phyloP scores from a whole-genome alignment of 1,284 basidiomycete genomes.

The Cystobasidium slooffiae region DNA sequence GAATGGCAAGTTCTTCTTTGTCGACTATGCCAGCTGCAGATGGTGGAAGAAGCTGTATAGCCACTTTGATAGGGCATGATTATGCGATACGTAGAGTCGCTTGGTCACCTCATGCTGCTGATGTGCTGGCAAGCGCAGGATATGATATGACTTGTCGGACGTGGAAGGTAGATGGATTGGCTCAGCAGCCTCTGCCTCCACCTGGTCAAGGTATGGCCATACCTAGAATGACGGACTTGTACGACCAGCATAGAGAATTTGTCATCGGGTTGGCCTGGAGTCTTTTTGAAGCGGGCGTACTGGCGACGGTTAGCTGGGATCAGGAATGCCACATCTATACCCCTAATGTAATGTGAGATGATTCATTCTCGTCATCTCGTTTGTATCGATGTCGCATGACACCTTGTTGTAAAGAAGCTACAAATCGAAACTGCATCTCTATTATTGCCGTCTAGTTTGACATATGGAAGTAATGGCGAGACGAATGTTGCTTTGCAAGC shows the following conservation, averaged over 20 bases:
- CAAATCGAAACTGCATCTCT: constrained; percentile 15
- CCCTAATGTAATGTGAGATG: constrained; percentile 27
- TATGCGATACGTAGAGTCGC: constrained; percentile 62
- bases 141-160: constrained; percentile 97
- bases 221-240: constrained; percentile 65
- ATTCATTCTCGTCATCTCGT: too few relatives aligned
- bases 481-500: too few relatives aligned
- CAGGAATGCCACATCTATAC: constrained; percentile 72
- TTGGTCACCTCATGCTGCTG: constrained; percentile 62
- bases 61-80: constrained; percentile 59
- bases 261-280: constrained; percentile 87
- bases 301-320: constrained; percentile 92
- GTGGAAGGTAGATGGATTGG: constrained; percentile 63
- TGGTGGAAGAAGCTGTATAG: constrained; percentile 48
- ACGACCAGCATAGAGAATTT: constrained; percentile 91
- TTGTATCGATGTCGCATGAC: too few relatives aligned
- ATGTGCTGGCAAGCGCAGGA: constrained; percentile 78
- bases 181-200: constrained; percentile 64
- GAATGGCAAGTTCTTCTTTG: constrained; percentile 62
- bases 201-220: constrained; percentile 52
- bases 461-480: too few relatives aligned
- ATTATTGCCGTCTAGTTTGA: too few relatives aligned
- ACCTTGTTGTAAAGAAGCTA: too few relatives aligned
- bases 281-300: constrained; percentile 75
- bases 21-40: constrained; percentile 33